Evolutionary conservation across 2,329 filamentous ascomycete species (phyloP).

Genomic region (Ilyonectria mors-panacis): DNA sequence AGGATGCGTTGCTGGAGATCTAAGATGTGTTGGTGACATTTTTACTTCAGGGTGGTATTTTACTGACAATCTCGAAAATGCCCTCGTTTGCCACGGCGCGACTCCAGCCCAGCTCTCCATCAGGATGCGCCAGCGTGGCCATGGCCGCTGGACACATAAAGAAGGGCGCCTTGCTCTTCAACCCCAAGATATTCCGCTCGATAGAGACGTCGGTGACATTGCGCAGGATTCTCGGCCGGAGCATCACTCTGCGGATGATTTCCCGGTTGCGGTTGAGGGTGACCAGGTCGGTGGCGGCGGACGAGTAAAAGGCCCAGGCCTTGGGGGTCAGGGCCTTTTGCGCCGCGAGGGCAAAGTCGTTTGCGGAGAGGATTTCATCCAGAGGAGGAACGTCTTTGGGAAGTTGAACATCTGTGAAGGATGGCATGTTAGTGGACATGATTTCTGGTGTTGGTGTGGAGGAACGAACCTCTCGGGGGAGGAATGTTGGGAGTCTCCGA

Average conservation of each 20-base stretch:
- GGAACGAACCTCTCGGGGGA: constrained; percentile 38
- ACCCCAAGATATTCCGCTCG: constrained; percentile 68
- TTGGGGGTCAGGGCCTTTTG: constrained; percentile 70
- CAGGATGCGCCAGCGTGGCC: constrained; percentile 73
- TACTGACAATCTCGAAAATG: constrained; percentile 46
- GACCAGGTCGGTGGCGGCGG: constrained; percentile 73
- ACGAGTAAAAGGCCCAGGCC: constrained; percentile 79
- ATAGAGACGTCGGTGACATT: constrained; percentile 69
- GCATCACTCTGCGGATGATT: constrained; percentile 68
- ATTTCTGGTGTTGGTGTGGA: background rate
- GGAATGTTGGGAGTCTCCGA: constrained; percentile 46
- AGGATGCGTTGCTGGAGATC: constrained; percentile 49
- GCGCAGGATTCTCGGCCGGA: constrained; percentile 71
- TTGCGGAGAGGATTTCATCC: constrained; percentile 46
- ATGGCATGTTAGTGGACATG: background rate
- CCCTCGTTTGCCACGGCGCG: constrained; percentile 46
- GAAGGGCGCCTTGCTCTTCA: constrained; percentile 66
- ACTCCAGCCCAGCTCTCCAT: constrained; percentile 67
- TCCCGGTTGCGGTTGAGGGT: constrained; percentile 70
- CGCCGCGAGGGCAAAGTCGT: constrained; percentile 74
- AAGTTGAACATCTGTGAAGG: constrained; percentile 34
- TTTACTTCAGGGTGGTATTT: rapidly evolving
- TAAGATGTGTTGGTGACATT: constrained; percentile 5
- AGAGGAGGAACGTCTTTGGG: constrained; percentile 37
- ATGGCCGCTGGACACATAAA: constrained; percentile 77